Evolutionary conservation across 2,329 filamentous ascomycete genomes (phyloP), one percentile per base, ranked within the genome.

Genomic region (Dissoconium aciculare): DNA sequence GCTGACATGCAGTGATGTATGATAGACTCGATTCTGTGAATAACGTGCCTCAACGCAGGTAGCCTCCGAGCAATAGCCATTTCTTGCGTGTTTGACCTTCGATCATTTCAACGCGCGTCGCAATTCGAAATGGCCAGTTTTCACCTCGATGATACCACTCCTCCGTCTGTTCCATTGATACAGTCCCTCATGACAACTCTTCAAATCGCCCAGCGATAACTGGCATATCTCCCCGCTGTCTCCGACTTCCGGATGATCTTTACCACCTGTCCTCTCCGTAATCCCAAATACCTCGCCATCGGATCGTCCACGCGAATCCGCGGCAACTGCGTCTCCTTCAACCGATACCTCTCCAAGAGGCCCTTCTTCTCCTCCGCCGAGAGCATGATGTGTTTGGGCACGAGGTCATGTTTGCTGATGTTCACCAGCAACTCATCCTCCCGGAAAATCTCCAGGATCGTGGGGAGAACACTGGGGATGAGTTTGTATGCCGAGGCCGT

Each of bases 191-290:
- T 23, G 19, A 23, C 3, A 25, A 19, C 15, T 8, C 11, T 15
- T 52, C 45, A 57, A 28, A 66, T 64, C 26, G 55, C 69, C 71
- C 71, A 76, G 47, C 87, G 67, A 60, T 98, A 98, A 70, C 83
- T 93, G 28, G 89, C 89, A 60, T 98, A 98, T 31, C 89, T 70
- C 38, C 89, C 89, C 10, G 89, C 89, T 33, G 89, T 98, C 66
- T 95, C 89, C 52, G 78, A 85, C 56, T 78, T 85, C 43, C 89
- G 69, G 49, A 98, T 94, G 49, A 98, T 98, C 71, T 98, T 98
- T 50, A 98, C 89, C 3, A 98, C 85, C 59, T 94, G 81, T 3
- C 85, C 84, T 52, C 85, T 71, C 63, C 80, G 78, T 53, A 98
- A 63, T 9, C 89, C 89, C 33, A 94, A 63, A 56, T 95, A 98